Percentiles rank a stretch among this genome's conserved stretches.
Evolutionary conservation across 1,284 basidiomycete genomes (phyloP).

Genomic region (Amylostereum areolatum): DNA sequence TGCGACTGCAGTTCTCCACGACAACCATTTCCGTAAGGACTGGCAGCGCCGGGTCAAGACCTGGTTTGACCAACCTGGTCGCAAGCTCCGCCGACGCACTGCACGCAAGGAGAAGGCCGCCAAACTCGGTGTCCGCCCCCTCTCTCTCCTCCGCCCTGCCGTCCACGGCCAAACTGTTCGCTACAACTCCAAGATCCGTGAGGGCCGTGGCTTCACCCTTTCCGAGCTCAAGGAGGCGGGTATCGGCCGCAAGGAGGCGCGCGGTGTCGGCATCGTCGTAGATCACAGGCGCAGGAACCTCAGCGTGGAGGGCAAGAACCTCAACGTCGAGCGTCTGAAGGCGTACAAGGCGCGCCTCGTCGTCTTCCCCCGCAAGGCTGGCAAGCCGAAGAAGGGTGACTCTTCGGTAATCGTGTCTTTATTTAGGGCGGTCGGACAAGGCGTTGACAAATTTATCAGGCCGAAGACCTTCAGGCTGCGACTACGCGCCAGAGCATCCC

Average conservation of each 20-base stretch:
- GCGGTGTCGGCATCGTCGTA: constrained; percentile 90
- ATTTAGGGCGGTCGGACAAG: constrained; percentile 4
- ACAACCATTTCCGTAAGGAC: constrained; percentile 98
- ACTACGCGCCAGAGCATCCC: constrained; percentile 73
- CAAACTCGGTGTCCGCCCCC: constrained; percentile 87
- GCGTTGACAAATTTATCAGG: constrained; percentile 36
- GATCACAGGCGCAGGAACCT: constrained; percentile 97
- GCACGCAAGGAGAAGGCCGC: constrained; percentile 93
- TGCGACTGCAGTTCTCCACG: constrained; percentile 65
- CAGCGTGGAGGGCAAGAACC: constrained; percentile 94
- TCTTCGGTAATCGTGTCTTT: constrained; percentile 53
- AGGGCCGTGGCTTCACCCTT: constrained; percentile 95
- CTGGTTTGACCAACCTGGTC: constrained; percentile 99
- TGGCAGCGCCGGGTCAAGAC: constrained; percentile 94
- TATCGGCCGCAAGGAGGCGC: constrained; percentile 91
- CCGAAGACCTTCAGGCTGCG: constrained; percentile 78
- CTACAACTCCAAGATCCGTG: constrained; percentile 98
- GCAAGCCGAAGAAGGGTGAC: constrained; percentile 95
- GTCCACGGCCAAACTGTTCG: constrained; percentile 96
- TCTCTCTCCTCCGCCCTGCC: constrained; percentile 90
- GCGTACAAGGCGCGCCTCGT: constrained; percentile 86
- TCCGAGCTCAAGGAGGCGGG: constrained; percentile 97
- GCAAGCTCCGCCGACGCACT: constrained; percentile 93
- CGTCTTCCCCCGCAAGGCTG: constrained; percentile 94
- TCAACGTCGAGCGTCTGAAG: constrained; percentile 94